phyloP scores from a whole-genome alignment of 257 asterid genomes.

The Salvia splendens region DNA sequence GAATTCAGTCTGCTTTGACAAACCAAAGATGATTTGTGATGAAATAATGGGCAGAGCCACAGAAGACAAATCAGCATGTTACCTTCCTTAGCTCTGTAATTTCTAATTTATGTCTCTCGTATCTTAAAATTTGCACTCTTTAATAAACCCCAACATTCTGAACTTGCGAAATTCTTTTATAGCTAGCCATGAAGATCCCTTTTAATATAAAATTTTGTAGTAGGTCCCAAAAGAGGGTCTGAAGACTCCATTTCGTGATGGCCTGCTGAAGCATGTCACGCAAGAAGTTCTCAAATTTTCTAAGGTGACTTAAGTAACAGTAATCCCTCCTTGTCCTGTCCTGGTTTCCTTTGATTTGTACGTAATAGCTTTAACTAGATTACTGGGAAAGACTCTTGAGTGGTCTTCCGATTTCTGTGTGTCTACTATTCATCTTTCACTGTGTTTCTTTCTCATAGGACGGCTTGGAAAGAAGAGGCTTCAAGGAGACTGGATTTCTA shows the following conservation, averaged over 20 bases:
- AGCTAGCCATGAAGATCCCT: constrained; percentile 12
- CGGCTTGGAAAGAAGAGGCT: constrained; percentile 97
- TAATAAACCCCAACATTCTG: neutral
- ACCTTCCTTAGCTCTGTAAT: neutral
- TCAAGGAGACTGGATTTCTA: constrained; percentile 83
- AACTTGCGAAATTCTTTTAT: neutral
- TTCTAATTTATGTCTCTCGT: neutral
- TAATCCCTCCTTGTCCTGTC: neutral
- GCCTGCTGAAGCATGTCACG: constrained; percentile 92
- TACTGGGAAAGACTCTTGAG: constrained; percentile 10
- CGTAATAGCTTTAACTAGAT: neutral
- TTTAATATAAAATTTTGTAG: constrained; percentile 31
- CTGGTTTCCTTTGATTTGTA: neutral
- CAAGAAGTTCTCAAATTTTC: constrained; percentile 87
- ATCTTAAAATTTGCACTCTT: constrained; percentile 8
- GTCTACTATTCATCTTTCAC: constrained; percentile 8
- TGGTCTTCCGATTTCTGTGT: neutral
- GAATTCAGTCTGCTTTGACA: neutral
- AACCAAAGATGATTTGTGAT: neutral
- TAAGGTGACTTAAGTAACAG: constrained; percentile 39
- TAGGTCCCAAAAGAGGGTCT: constrained; percentile 84
- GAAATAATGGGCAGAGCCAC: neutral
- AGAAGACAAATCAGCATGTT: neutral
- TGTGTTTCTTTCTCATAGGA: constrained; percentile 52
- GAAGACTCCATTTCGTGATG: constrained; percentile 96